Evolutionary conservation across 2,329 filamentous ascomycete genomes (phyloP), one percentile per base, ranked within the genome.

Genomic region (Xylaria arbuscula): DNA sequence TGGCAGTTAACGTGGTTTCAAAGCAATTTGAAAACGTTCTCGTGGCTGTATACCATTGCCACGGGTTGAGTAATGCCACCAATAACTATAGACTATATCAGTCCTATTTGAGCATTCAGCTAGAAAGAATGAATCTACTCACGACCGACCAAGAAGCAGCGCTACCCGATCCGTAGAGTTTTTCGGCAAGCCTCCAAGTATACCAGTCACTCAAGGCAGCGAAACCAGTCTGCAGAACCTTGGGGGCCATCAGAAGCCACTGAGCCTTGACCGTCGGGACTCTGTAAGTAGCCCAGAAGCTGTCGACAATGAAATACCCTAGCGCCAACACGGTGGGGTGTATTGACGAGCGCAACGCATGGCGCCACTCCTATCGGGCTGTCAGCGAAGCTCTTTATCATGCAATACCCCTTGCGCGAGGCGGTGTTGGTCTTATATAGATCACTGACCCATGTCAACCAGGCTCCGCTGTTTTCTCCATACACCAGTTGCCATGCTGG

Each of bases 41-140:
- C 0, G 94, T 95, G 1, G 94, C 96, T 81, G 92, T 96, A 81
- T 96, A 98, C 93, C 93, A 98, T 79, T 98, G 93, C 94, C 96
- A 99, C 7, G 96, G 93, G 80, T 90, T 97, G 75, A 90, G 83
- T 51, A 92, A 80, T 2, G 89, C 90, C 81, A 96, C 86, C 67
- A 87, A 85, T 54, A 97, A 83, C 90, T 94, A 70, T 28, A 40
- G 55, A 51, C 47, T 66, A 59, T 36, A 32, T 75, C 67, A 75
- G 64, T 62, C 67, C 50, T 32, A 53, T n/a, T 32, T n/a, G 10
- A 53, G 45, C 22, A 55, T 28, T 22, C 17, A 47, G n/a, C n/a
- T 22, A 48, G 28, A n/a, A 13, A 36, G 28, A 42, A 34, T 42
- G 17, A 3, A 24, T 60, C 22, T 69, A 84, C 89, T 77, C 86